Conservation (phyloP, 441 rosid species). For the Manihot esculenta region DNA sequence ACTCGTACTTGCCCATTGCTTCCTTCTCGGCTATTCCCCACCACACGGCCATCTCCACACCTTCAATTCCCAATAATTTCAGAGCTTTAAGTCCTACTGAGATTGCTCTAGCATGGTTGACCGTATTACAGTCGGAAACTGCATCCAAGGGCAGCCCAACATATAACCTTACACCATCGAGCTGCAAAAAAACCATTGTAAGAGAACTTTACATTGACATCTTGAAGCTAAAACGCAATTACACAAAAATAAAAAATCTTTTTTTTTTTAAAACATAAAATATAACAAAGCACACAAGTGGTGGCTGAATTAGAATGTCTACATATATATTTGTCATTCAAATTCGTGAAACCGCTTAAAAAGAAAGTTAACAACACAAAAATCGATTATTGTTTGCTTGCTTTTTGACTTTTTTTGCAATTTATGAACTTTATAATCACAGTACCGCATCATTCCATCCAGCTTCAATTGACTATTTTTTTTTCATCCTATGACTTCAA, state of each 20-base stretch:
- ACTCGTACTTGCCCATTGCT: conserved; percentile 67
- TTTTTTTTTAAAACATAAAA: background rate
- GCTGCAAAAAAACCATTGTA: conserved; percentile 39
- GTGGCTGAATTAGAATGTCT: background rate
- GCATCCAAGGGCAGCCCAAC: conserved; percentile 88
- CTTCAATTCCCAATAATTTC: conserved; percentile 80
- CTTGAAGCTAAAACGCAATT: background rate
- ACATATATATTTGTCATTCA: background rate
- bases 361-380: background rate
- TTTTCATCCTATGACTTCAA: background rate
- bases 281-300: background rate
- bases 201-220: conserved; percentile 15
- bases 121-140: conserved; percentile 54
- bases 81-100: conserved; percentile 79
- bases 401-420: background rate
- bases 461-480: background rate
- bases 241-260: too few species aligned
- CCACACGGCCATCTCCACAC: conserved; percentile 86
- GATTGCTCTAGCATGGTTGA: conserved; percentile 74
- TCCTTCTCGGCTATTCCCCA: conserved; percentile 95
- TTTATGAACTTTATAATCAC: background rate
- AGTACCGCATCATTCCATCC: background rate
- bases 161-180: conserved; percentile 50
- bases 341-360: background rate
- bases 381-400: background rate